Base-by-base conservation (phyloP, 1,284 basidiomycete genomes). In the Sanghuangporus weigelae region DNA sequence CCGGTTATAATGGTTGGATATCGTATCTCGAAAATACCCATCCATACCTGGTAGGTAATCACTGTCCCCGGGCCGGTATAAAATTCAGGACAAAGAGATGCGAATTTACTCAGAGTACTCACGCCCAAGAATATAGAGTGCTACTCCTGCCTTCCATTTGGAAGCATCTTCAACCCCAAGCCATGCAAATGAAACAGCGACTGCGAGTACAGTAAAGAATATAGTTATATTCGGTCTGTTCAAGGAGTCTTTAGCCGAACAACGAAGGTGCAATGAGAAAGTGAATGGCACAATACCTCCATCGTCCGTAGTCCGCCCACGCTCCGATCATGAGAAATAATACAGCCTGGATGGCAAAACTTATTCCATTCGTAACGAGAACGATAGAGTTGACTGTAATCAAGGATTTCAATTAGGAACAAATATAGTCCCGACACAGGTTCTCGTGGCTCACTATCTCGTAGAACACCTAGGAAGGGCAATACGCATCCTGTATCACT, bases 241-340 rank as follows among this genome's bases (percentile, higher is more conserved):
- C 23, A n/a, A 31, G 36, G 42, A 31, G 5, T 57, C 42, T 48
- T 21, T 31, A 66, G n/a, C 19, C 16, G 26, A 11, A 12, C 19
- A 21, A n/a, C 11, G 44, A 6, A 7, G 44, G 8, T 42, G 42
- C 5, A 42, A 12, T 10, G 21, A 57, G 10, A 48, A 26, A 51
- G 26, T 19, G 49, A 54, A 16, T 60, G 55, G 23, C 12, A 2
- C 1, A 16, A n/a, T 11, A 86, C 85, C 87, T 83, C 86, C 89
- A 92, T 21, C 77, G 75, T 19, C 90, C 90, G 72, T 90, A 93
- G 72, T 92, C 90, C 1, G 89, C 89, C 82, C 90, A 90, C 7
- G 87, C 84, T 5, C 87, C 90, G 53, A 93, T 81, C 16, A 80
- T 68, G 14, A 89, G 73, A 26, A 92, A 77, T 14, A 91, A 70